Evolutionary conservation across 306 rosid species (phyloP).

Genomic region (Herpetospermum pedunculosum): DNA sequence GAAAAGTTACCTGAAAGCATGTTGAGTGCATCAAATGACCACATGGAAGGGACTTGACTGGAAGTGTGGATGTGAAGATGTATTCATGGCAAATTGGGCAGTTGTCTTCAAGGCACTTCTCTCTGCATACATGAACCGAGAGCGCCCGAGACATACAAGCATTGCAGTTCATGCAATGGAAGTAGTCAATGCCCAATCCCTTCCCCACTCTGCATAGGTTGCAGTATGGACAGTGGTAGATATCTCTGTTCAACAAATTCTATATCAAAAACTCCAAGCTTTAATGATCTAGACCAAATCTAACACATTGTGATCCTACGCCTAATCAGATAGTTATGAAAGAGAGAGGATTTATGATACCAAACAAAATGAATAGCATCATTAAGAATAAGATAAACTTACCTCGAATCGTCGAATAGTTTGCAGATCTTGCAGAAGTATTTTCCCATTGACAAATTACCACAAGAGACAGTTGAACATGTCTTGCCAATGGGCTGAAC

Average conservation of each 20-base stretch:
- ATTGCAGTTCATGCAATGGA: slow-evolving; percentile 96
- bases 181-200: slow-evolving; percentile 88
- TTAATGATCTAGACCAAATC: background rate
- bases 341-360: background rate
- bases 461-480: slow-evolving; percentile 64
- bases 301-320: background rate
- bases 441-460: slow-evolving; percentile 67
- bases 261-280: slow-evolving; percentile 14
- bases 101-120: slow-evolving; percentile 70
- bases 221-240: slow-evolving; percentile 95
- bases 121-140: slow-evolving; percentile 62
- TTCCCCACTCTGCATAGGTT: slow-evolving; percentile 91
- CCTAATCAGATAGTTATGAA: background rate
- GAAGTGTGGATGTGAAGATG: slow-evolving; percentile 68
- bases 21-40: slow-evolving; percentile 92
- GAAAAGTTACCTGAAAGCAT: slow-evolving; percentile 63
- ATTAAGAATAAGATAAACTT: background rate
- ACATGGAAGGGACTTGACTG: slow-evolving; percentile 76
- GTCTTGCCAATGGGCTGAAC: slow-evolving; percentile 59
- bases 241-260: slow-evolving; percentile 48
- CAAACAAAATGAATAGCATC: background rate
- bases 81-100: slow-evolving; percentile 94
- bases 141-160: slow-evolving; percentile 84
- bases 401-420: slow-evolving; percentile 80
- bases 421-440: slow-evolving; percentile 85